phyloP scores from a whole-genome alignment of 1,139 yeast genomes.

The Taphrina populina region DNA sequence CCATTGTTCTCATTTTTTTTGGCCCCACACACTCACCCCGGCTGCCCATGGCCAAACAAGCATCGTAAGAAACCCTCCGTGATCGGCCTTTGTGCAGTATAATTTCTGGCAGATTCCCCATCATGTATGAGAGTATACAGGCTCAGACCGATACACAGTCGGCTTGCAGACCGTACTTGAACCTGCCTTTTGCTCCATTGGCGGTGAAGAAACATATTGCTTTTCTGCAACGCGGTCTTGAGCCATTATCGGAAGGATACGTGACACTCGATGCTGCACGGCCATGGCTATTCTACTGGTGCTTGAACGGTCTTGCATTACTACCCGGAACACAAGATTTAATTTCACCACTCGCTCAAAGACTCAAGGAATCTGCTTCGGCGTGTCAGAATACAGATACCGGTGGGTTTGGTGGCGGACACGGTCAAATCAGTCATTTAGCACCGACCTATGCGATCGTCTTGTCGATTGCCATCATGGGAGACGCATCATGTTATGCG shows the following conservation, averaged over 20 bases:
- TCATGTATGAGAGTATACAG: constrained; percentile 23
- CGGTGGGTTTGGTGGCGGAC: constrained; percentile 87
- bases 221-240: constrained; percentile 15
- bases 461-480: constrained; percentile 59
- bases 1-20: too few species aligned
- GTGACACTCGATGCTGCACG: constrained; percentile 72
- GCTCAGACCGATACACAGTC: constrained; percentile 12
- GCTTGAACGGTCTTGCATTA: constrained; percentile 56
- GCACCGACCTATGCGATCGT: constrained; percentile 84
- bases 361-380: constrained; percentile 43
- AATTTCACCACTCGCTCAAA: constrained; percentile 39
- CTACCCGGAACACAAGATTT: constrained; percentile 44
- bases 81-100: too few species aligned
- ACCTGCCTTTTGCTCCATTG: neutral
- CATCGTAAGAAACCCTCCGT: too few species aligned
- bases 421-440: constrained; percentile 74
- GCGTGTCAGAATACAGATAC: constrained; percentile 46
- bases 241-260: constrained; percentile 14
- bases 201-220: constrained; percentile 10
- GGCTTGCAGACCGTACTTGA: constrained; percentile 12
- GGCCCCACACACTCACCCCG: too few species aligned
- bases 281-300: constrained; percentile 90
- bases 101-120: too few species aligned
- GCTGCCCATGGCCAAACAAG: too few species aligned
- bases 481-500: constrained; percentile 51